Percentiles rank a stretch among this genome's conserved stretches.
Evolutionary conservation across 805 yeast species (phyloP).

Genomic region (Teunomyces tritomae): DNA sequence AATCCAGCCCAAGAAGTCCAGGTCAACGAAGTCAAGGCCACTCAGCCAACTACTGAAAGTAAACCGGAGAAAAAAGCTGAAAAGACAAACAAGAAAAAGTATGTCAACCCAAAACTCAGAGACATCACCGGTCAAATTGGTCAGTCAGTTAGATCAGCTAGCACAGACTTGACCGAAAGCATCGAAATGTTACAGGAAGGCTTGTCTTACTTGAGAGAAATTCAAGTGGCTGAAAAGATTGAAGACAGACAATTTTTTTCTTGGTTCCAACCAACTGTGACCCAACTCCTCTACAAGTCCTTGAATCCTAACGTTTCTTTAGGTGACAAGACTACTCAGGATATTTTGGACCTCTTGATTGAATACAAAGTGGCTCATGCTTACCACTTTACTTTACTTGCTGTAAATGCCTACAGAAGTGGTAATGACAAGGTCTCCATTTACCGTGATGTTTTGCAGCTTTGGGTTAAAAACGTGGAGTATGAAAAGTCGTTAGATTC

Average conservation of each 20-base stretch:
- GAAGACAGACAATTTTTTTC: conserved; percentile 21
- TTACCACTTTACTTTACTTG: conserved; percentile 27
- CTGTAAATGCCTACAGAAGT: conserved; percentile 16
- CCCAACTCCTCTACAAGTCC: conserved; percentile 19
- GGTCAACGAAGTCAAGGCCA: background rate
- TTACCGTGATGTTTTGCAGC: conserved; percentile 24
- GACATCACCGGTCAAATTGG: conserved; percentile 35
- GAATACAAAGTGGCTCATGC: conserved; percentile 31
- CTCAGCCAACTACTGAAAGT: background rate
- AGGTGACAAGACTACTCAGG: conserved; percentile 12
- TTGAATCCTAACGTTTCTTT: conserved; percentile 10
- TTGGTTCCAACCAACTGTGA: conserved; percentile 28
- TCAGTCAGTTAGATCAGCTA: conserved; percentile 18
- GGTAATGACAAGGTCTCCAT: conserved; percentile 10
- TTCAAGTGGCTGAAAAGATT: conserved; percentile 33
- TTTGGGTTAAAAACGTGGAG: conserved; percentile 36
- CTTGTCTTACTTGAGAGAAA: conserved; percentile 34
- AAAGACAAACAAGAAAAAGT: conserved; percentile 1
- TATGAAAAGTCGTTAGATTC: conserved; percentile 12
- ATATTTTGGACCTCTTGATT: conserved; percentile 27
- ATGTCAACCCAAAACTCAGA: conserved; percentile 26
- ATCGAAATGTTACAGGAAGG: conserved; percentile 42
- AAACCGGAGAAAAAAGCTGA: background rate
- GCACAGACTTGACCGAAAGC: conserved; percentile 24
- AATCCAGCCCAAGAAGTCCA: background rate